Evolutionary conservation across 2,329 filamentous ascomycete species (phyloP), one percentile per base, ranked within the genome.

Genomic region (Aspergillus sp.): DNA sequence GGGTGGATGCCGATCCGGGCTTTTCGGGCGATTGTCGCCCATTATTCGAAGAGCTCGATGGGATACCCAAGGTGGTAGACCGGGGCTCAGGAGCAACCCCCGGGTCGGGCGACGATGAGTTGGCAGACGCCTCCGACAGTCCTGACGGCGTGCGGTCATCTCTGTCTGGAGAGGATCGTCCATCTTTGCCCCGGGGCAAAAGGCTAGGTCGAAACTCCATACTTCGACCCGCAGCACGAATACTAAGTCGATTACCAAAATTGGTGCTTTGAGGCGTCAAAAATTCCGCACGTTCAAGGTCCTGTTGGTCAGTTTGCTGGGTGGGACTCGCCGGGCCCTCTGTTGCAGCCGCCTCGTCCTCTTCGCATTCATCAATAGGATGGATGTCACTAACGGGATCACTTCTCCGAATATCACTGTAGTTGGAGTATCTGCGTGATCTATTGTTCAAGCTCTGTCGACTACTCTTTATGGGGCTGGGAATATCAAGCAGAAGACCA

Each of bases 351-450:
- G 69, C 69, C 45, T 79, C 77, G 40, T 81, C 77, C 49, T 83
- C 81, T 46, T 83, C 81, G 9, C 74, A 65, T 56, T 82, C 78
- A 32, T 82, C 79, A 37, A 85, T 85, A 0, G 79, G 78, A 56
- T 82, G 80, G 27, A 84, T 84, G 26, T 71, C 67, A 3, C 75
- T 74, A 29, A 76, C 73, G 6, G 71, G 71, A 12, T 74, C 70
- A 44, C 67, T 73, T 29, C 71, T 62, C 40, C 75, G 68, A 35
- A 64, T 67, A 40, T 77, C 74, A 29, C 77, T 73, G 51, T 74
- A 76, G 36, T 65, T 61, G 13, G 69, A 65, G 4, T 67, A 68
- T 37, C 69, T 69, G 5, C 57, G 48, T 33, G 67, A 67, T 29
- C 63, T 57, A 11, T 64, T 58, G 40, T 66, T 66, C 36, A 73